Base-by-base conservation (phyloP, 129 eudicot species). In the Flaveria robusta region DNA sequence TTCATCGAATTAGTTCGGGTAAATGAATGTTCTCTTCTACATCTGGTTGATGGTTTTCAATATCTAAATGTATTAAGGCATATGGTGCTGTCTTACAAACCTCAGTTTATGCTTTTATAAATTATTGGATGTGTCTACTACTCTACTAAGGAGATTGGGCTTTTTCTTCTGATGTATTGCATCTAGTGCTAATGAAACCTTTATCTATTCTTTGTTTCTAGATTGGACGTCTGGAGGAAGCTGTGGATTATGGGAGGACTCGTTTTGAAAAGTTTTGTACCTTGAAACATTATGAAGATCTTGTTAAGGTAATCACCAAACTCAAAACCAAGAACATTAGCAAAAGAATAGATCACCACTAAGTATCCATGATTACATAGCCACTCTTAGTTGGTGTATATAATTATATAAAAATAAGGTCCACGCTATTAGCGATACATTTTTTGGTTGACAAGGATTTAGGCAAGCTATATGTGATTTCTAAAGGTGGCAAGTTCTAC, bases 1-100 rank as follows among this genome's bases (percentile, higher is more conserved):
- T 94, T 91, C 76, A 91, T 94, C 43, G 99, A 94, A 77, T 86
- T 94, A 73, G 84, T 94, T 77, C 93, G 97, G 97, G 99, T 94
- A 86, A 79, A 43, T 59, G 13, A 54, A 52, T n/a, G 34, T 27
- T 80, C 66, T 41, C 22, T 85, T 56, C 59, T 63, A 7, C 4
- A 2, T 45, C 15, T 72, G 18, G 27, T 12, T 76, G 20, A 58
- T 15, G 0, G 5, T 22, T 37, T 16, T 20, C 18, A 11, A 2
- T 6, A 27, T 62, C 5, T 29, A 63, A 58, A 23, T 10, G 65
- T 58, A 22, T 58, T 23, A 58, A 58, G 15, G 34, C 31, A 20
- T 58, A 22, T 58, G 1, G n/a, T 58, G 34, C 15, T 58, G 34
- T 4, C 23, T 58, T 58, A 58, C 65, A 58, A 58, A 16, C 65